Conservation (phyloP, 2,329 filamentous ascomycete genomes). For the Epichloe baconii region DNA sequence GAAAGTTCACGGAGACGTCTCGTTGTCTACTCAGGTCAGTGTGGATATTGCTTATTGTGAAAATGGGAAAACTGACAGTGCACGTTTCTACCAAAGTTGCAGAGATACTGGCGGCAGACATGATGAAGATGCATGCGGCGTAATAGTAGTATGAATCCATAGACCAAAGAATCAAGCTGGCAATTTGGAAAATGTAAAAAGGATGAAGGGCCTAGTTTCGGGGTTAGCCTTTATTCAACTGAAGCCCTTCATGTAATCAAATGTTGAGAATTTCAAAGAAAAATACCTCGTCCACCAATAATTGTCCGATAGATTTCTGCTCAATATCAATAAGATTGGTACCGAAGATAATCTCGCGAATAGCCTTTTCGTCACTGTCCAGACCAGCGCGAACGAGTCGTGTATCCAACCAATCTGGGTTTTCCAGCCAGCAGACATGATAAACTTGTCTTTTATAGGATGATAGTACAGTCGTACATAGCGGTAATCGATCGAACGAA, state of each 20-base stretch:
- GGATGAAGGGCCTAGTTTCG: conserved; percentile 67
- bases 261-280: not conserved
- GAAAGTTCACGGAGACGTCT: conserved; percentile 80
- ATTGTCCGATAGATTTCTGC: conserved; percentile 69
- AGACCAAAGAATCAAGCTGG: conserved; percentile 88
- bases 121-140: conserved; percentile 84
- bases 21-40: conserved; percentile 55
- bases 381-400: conserved; percentile 64
- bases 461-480: conserved; percentile 92
- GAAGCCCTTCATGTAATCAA: not conserved
- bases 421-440: conserved; percentile 82
- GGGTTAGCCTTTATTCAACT: not conserved
- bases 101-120: conserved; percentile 83
- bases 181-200: conserved; percentile 96
- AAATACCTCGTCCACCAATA: conserved; percentile 73
- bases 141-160: conserved; percentile 97
- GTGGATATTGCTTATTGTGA: not conserved
- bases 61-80: conserved; percentile 38
- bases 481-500: conserved; percentile 78
- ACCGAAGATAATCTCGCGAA: conserved; percentile 77
- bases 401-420: conserved; percentile 75
- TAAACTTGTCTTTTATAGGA: conserved; percentile 76
- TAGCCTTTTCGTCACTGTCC: conserved; percentile 75
- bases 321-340: conserved; percentile 85
- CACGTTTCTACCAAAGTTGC: conserved; percentile 84